phyloP scores from a whole-genome alignment of 176 grass and related monocot genomes.

The bread wheat (Triticum aestivum) region DNA sequence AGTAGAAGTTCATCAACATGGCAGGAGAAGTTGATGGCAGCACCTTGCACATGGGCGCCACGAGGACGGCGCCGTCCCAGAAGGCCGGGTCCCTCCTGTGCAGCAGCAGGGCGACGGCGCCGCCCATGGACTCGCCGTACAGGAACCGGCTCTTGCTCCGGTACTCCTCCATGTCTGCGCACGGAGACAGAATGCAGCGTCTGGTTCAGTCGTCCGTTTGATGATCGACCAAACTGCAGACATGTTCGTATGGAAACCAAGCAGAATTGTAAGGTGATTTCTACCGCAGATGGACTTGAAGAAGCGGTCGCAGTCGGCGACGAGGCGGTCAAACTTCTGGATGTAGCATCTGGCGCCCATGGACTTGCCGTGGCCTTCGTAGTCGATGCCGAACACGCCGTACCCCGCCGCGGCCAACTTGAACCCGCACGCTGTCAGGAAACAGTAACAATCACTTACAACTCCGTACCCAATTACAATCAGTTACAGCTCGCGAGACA shows the following conservation, averaged over 20 bases:
- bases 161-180: conserved; percentile 52
- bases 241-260: neutral
- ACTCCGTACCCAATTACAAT: neutral
- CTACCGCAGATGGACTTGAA: conserved; percentile 87
- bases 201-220: neutral
- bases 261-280: neutral
- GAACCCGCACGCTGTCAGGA: conserved; percentile 62
- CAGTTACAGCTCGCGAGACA: neutral
- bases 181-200: neutral
- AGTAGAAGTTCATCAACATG: neutral
- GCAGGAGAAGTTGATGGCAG: neutral
- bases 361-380: conserved; percentile 84
- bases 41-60: conserved; percentile 95
- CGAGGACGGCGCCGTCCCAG: conserved; percentile 85
- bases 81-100: conserved; percentile 76
- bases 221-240: neutral
- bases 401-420: conserved; percentile 55
- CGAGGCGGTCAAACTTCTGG: conserved; percentile 61
- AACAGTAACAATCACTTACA: neutral
- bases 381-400: conserved; percentile 80
- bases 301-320: conserved; percentile 66
- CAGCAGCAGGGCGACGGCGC: conserved; percentile 64
- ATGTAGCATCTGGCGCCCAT: conserved; percentile 79
- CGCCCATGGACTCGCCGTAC: conserved; percentile 95
- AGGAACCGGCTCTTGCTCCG: conserved; percentile 75